phyloP scores from a whole-genome alignment of 345 rosid species.

The Salix koriyanagi region DNA sequence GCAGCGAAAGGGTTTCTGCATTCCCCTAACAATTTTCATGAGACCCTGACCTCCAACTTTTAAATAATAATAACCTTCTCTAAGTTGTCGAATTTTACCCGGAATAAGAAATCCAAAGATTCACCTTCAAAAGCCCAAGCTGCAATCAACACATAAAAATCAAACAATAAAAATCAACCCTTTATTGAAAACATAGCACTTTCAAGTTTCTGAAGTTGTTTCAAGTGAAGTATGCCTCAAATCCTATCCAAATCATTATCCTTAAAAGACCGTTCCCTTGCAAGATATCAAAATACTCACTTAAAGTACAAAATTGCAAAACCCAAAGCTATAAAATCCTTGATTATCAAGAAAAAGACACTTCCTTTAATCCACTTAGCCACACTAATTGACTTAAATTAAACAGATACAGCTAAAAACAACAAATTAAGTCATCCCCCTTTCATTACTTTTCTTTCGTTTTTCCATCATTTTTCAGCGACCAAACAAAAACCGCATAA shows the following conservation, averaged over 20 bases:
- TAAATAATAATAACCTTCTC: constrained; percentile 60
- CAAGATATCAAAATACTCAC: neutral
- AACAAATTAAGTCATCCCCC: neutral
- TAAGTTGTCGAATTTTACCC: constrained; percentile 49
- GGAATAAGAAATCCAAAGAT: constrained; percentile 29
- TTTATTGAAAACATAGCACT: neutral
- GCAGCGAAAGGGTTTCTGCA: constrained; percentile 76
- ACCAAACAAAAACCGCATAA: neutral
- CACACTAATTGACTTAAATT: neutral
- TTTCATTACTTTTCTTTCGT: neutral
- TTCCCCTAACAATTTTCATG: constrained; percentile 99
- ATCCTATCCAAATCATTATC: neutral
- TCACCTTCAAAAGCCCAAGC: constrained; percentile 46
- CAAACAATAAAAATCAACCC: constrained; percentile 14
- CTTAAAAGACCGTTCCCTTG: neutral
- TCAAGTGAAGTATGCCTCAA: neutral
- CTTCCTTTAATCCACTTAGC: neutral
- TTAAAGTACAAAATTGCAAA: neutral
- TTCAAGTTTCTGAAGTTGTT: neutral
- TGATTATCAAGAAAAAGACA: neutral
- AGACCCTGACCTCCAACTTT: constrained; percentile 65
- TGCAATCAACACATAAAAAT: constrained; percentile 44
- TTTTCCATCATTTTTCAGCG: neutral
- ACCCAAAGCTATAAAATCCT: neutral
- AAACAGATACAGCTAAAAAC: neutral